phyloP scores from a whole-genome alignment of 169 alveolate genomes.

The Cryptosporidium meleagridis region DNA sequence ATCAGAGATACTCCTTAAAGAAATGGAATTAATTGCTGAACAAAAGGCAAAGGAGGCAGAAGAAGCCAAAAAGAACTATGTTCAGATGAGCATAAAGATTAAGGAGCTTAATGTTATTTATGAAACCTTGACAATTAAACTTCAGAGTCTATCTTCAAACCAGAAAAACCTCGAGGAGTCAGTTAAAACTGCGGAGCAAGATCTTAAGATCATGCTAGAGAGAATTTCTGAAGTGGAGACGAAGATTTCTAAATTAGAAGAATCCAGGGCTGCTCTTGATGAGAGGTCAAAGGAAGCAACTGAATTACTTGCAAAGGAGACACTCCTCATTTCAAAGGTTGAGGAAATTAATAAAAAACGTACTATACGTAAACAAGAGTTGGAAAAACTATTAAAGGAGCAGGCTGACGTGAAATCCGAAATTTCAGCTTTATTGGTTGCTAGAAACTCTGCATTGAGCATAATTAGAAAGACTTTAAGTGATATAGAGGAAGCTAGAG shows the following conservation, averaged over 20 bases:
- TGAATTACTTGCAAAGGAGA: constrained; percentile 23
- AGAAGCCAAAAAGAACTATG: neutral
- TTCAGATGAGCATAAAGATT: constrained; percentile 25
- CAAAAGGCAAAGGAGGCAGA: constrained; percentile 24
- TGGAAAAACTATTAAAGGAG: neutral
- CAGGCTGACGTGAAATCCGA: constrained; percentile 40
- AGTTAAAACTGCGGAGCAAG: constrained; percentile 21
- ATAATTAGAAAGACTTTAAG: constrained; percentile 15
- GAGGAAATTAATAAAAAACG: constrained; percentile 41
- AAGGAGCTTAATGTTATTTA: constrained; percentile 10
- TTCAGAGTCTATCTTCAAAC: neutral
- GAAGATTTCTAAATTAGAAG: constrained; percentile 11
- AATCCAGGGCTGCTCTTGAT: constrained; percentile 25
- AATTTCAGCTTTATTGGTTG: constrained; percentile 46
- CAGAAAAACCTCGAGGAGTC: constrained; percentile 16
- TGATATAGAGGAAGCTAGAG: constrained; percentile 50
- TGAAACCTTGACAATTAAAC: neutral
- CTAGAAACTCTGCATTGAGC: constrained; percentile 55
- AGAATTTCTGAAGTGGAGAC: constrained; percentile 19
- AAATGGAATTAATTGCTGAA: neutral
- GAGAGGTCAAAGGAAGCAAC: constrained; percentile 64
- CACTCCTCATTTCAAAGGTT: neutral
- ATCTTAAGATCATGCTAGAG: neutral
- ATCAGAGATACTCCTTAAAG: constrained; percentile 12
- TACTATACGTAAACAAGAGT: neutral